Evolutionary conservation across 2,329 filamentous ascomycete species (phyloP).

Genomic region (Exophiala alcalophila): DNA sequence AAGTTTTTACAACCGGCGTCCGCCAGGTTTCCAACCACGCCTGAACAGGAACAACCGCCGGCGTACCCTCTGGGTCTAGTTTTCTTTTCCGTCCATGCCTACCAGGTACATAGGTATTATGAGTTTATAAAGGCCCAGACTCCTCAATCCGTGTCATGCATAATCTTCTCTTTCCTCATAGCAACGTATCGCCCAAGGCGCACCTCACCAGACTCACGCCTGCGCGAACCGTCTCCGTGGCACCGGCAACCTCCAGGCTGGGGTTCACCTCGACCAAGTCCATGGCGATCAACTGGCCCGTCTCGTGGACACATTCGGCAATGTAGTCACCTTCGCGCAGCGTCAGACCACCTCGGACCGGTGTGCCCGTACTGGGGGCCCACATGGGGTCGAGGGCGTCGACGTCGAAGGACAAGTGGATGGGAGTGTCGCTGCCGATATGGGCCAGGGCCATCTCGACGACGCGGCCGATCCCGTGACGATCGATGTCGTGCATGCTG

Average conservation of each 20-base stretch:
- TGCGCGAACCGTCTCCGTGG: constrained; percentile 80
- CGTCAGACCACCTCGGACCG: constrained; percentile 88
- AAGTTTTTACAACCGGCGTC: too few relatives aligned
- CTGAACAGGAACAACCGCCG: too few relatives aligned
- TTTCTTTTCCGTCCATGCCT: too few relatives aligned
- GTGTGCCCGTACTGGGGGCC: constrained; percentile 93
- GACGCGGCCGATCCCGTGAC: constrained; percentile 88
- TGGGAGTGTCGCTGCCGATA: constrained; percentile 90
- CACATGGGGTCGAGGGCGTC: constrained; percentile 94
- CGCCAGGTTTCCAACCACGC: too few relatives aligned
- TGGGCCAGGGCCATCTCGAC: constrained; percentile 98
- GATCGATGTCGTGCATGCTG: constrained; percentile 97
- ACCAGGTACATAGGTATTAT: too few relatives aligned
- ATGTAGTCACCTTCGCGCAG: constrained; percentile 96
- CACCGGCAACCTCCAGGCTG: constrained; percentile 65
- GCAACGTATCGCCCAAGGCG: constrained; percentile 83
- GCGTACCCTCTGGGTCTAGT: too few relatives aligned
- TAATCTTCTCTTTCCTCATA: constrained; percentile 54
- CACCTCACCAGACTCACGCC: constrained; percentile 90
- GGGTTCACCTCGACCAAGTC: constrained; percentile 83
- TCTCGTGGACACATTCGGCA: constrained; percentile 80
- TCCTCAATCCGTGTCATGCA: too few relatives aligned
- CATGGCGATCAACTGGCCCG: constrained; percentile 73
- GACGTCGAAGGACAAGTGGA: constrained; percentile 95
- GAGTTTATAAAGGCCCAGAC: too few relatives aligned